A percentile compares a stretch with the other conserved stretches of the same genome.
These are phyloP conservation scores for Blastobotrys americana DNA, from an alignment of 805 yeast species.

Conservation along the genomic window DNA sequence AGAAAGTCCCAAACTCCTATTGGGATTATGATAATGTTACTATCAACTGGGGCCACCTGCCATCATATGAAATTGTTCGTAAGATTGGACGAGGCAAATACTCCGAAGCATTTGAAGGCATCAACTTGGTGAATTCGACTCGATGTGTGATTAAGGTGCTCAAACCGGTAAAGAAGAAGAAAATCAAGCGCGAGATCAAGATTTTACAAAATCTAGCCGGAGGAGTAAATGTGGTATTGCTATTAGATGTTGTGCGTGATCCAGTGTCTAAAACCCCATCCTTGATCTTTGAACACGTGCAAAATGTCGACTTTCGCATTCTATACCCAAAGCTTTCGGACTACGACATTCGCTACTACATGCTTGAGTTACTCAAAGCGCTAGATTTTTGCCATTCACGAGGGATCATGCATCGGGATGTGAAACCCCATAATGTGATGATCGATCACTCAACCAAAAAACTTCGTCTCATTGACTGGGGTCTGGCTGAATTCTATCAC, in stretches of 20 bases:
- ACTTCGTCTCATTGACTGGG: slow-evolving; percentile 88
- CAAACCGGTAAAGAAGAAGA: slow-evolving; percentile 89
- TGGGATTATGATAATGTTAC: slow-evolving; percentile 48
- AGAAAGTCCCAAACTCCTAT: slow-evolving; percentile 58
- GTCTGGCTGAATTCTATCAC: slow-evolving; percentile 89
- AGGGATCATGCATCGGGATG: slow-evolving; percentile 96
- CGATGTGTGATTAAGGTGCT: slow-evolving; percentile 80
- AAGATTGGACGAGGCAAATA: slow-evolving; percentile 92
- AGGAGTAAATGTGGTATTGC: slow-evolving; percentile 72
- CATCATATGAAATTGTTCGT: slow-evolving; percentile 65
- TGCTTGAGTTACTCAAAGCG: slow-evolving; percentile 72
- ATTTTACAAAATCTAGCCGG: slow-evolving; percentile 78
- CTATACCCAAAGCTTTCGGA: slow-evolving; percentile 74
- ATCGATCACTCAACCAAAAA: slow-evolving; percentile 68
- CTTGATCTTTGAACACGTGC: slow-evolving; percentile 73
- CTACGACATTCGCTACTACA: slow-evolving; percentile 72
- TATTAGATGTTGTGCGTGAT: slow-evolving; percentile 77
- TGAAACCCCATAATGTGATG: slow-evolving; percentile 94
- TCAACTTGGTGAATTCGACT: slow-evolving; percentile 54
- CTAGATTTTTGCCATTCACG: slow-evolving; percentile 85
- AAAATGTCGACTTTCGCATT: slow-evolving; percentile 74
- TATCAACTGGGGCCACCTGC: slow-evolving; percentile 52
- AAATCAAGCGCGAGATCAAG: slow-evolving; percentile 82
- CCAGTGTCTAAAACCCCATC: slow-evolving; percentile 77
- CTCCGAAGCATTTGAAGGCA: slow-evolving; percentile 89